Conservation (phyloP, 495 filamentous ascomycete species). For the Polyplosphaeria fusca region DNA sequence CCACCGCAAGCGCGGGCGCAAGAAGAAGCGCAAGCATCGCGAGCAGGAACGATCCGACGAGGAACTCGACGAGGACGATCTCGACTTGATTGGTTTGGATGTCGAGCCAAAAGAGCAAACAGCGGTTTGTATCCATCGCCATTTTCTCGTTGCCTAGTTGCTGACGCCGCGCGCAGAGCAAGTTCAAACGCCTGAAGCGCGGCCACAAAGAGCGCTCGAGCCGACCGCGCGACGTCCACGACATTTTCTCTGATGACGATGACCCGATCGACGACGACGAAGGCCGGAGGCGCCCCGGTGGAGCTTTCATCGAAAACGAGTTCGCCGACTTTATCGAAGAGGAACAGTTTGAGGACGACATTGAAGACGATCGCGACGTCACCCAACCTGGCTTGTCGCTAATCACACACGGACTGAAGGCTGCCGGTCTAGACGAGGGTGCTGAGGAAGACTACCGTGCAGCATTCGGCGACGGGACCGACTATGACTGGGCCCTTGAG, state of each 20-base stretch:
- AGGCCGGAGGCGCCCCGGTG: slow-evolving; percentile 41
- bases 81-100: slow-evolving; percentile 86
- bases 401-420: slow-evolving; percentile 63
- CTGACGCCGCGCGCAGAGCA: slow-evolving; percentile 54
- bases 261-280: slow-evolving; percentile 51
- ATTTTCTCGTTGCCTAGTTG: no score
- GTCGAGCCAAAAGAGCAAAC: slow-evolving; percentile 60
- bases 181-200: slow-evolving; percentile 93
- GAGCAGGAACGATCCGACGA: slow-evolving; percentile 66
- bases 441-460: slow-evolving; percentile 90
- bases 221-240: slow-evolving; percentile 68
- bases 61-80: slow-evolving; percentile 88
- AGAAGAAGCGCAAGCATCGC: slow-evolving; percentile 60
- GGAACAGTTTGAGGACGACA: slow-evolving; percentile 79
- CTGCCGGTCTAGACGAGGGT: slow-evolving; percentile 79
- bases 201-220: slow-evolving; percentile 69
- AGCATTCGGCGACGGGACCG: slow-evolving; percentile 90
- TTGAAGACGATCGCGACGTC: slow-evolving; percentile 84
- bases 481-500: slow-evolving; percentile 90
- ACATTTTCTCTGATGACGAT: slow-evolving; percentile 96
- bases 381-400: slow-evolving; percentile 63
- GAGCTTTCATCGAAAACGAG: slow-evolving; percentile 63
- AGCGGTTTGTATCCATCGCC: no score
- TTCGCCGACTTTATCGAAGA: slow-evolving; percentile 98
- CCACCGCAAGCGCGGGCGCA: slow-evolving; percentile 58